phyloP scores from a whole-genome alignment of 2,329 filamentous ascomycete genomes.

The Diaporthe ampelina region DNA sequence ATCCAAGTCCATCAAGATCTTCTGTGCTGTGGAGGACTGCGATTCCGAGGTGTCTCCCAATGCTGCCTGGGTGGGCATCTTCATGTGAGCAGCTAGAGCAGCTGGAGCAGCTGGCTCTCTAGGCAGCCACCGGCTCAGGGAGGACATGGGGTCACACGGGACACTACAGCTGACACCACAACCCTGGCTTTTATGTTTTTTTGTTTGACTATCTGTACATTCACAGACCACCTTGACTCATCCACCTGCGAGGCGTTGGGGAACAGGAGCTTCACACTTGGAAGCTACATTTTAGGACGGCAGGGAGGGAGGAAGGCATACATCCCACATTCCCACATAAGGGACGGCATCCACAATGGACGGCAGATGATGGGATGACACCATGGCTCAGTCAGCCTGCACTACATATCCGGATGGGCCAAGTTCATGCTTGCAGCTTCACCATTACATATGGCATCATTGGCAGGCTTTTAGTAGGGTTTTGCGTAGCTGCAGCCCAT shows the following conservation, averaged over 20 bases:
- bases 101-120: slow-evolving; percentile 37
- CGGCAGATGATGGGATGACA: background rate
- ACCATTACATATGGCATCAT: background rate
- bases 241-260: slow-evolving; percentile 36
- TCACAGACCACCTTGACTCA: slow-evolving; percentile 7
- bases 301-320: background rate
- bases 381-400: background rate
- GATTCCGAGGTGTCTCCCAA: slow-evolving; percentile 66
- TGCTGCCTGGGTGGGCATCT: slow-evolving; percentile 73
- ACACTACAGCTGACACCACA: background rate
- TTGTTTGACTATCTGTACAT: slow-evolving; percentile 25
- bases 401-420: background rate
- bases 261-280: slow-evolving; percentile 6
- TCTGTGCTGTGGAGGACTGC: slow-evolving; percentile 72
- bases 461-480: slow-evolving; percentile 11
- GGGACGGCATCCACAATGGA: background rate
- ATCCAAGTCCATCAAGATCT: slow-evolving; percentile 53
- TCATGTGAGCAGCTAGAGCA: slow-evolving; percentile 58
- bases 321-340: slow-evolving; percentile 1
- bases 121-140: background rate
- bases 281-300: background rate
- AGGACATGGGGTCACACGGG: background rate
- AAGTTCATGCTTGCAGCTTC: background rate
- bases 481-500: slow-evolving; percentile 6
- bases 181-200: background rate